Evolutionary conservation across 169 alveolate species (phyloP).

Genomic region (Cryptosporidium ubiquitum): DNA sequence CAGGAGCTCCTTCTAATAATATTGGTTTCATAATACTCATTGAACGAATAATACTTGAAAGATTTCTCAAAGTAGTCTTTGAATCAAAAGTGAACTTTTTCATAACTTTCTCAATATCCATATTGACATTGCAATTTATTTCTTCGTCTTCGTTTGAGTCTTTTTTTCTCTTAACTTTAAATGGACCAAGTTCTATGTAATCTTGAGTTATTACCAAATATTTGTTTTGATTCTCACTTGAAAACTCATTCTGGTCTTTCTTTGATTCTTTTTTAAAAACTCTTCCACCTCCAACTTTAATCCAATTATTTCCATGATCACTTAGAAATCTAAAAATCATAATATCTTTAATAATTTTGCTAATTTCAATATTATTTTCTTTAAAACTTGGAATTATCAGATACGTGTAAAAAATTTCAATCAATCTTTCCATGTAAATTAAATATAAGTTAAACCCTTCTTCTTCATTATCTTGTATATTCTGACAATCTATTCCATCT

Average conservation of each 20-base stretch:
- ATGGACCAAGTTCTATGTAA: constrained; percentile 47
- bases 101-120: not conserved
- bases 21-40: constrained; percentile 90
- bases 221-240: not conserved
- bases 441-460: not conserved
- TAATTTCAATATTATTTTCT: not conserved
- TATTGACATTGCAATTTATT: not conserved
- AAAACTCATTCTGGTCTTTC: not conserved
- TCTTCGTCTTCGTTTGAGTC: not conserved
- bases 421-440: not conserved
- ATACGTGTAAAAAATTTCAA: not conserved
- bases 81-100: constrained; percentile 88
- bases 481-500: not conserved
- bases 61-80: constrained; percentile 88
- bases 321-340: not conserved
- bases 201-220: not conserved
- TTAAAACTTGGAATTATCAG: not conserved
- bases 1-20: constrained; percentile 99
- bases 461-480: not conserved
- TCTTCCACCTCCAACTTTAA: not conserved
- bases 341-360: not conserved
- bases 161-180: not conserved
- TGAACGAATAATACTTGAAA: constrained; percentile 91
- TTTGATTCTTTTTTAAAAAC: not conserved
- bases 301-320: constrained; percentile 2